Evolutionary conservation across 805 yeast genomes (phyloP).

Genomic region (Ogataea polymorpha): DNA sequence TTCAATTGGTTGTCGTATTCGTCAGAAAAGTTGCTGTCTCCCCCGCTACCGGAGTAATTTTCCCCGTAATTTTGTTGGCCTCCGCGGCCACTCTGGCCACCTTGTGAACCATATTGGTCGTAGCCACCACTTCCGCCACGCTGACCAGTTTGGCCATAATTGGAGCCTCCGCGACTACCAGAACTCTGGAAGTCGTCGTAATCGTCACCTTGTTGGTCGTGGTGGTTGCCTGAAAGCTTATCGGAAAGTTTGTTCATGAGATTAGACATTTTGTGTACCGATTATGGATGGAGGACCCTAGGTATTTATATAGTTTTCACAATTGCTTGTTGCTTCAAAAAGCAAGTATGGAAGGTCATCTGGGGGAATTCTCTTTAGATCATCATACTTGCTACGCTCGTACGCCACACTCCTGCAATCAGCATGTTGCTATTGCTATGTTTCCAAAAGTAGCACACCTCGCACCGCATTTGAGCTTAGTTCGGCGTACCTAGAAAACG

Average conservation of each 20-base stretch:
- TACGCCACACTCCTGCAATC: neutral
- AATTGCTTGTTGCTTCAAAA: conserved; percentile 2
- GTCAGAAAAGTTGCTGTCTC: conserved; percentile 4
- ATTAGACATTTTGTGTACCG: conserved; percentile 7
- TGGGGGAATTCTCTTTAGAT: neutral
- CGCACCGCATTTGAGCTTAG: neutral
- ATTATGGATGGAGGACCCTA: neutral
- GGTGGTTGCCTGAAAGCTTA: conserved; percentile 8
- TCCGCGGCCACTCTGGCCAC: neutral
- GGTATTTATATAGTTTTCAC: conserved; percentile 1
- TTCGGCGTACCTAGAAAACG: neutral
- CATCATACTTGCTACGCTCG: neutral
- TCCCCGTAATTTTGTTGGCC: neutral
- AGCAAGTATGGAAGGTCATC: conserved; percentile 2
- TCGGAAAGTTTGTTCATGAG: conserved; percentile 10
- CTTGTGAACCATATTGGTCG: neutral
- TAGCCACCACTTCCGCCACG: neutral
- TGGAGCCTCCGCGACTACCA: neutral
- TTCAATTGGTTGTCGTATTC: conserved; percentile 12
- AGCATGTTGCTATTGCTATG: too few species aligned
- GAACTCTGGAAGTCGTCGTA: conserved; percentile 4
- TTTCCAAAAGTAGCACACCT: neutral
- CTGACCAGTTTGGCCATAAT: neutral
- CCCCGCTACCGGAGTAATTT: neutral
- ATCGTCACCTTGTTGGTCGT: conserved; percentile 4